Base-by-base conservation (phyloP, 2,329 filamentous ascomycete species). In the Penicillium concentricum region DNA sequence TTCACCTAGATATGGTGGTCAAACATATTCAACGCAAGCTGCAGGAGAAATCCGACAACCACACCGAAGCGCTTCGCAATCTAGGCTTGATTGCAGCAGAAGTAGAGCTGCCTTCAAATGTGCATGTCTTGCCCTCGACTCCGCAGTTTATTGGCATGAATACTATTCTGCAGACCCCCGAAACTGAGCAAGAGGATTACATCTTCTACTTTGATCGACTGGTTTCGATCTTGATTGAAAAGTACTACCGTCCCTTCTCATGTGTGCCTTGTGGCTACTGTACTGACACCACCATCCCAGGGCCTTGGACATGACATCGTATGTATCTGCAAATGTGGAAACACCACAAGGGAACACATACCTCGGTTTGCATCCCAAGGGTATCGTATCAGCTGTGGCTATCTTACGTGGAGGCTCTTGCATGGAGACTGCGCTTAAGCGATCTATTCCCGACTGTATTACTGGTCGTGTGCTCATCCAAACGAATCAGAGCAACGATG, bases 151-250 rank as follows among this genome's bases (percentile, higher is more conserved):
- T 82, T 55, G 92, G 87, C 45, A 96, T 99, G 84, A 92, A 91
- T 72, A 97, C 92, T 0, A 89, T 97, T 55, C 84, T 99, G 39
- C 88, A 95, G 69, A 84, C 94, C 66, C 88, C 90, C 18, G 83
- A 87, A 46, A 93, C 91, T 0, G 80, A 83, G 7, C 84, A 90
- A 41, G 93, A 96, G 70, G 92, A 97, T 66, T 97, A 97, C 72
- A 91, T 96, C 60, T 97, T 97, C 76, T 97, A 97, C 76, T 97
- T 97, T 73, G 92, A 99, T 74, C 85, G 94, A 37, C 80, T 97
- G 37, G 86, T 90, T 2, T 86, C 89, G n/a, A 80, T 97, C 51
- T 81, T 97, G 26, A 84, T 97, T 45, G 93, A 97, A 74, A 83
- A 77, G 69, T 82, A 76, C 51, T 20, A 16, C 7, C 2, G 12